These are phyloP conservation scores for Phyllosticta citriasiana DNA, from an alignment of 2,329 filamentous ascomycete genomes.

Conservation along the genomic window DNA sequence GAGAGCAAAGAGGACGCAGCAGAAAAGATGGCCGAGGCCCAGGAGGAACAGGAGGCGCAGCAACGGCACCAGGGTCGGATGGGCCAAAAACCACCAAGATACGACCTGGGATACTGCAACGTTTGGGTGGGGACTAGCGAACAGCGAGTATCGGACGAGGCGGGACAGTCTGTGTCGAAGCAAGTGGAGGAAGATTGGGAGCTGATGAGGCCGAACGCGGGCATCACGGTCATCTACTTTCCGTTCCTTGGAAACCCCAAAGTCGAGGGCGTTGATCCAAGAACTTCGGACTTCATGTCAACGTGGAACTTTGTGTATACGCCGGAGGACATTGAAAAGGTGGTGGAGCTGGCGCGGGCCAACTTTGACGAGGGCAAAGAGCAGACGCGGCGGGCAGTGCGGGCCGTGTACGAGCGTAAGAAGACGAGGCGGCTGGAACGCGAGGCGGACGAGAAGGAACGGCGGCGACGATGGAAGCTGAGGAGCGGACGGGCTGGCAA, in stretches of 20 bases:
- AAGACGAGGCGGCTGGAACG: slow-evolving; percentile 53
- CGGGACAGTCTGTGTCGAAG: slow-evolving; percentile 45
- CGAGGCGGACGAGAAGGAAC: slow-evolving; percentile 33
- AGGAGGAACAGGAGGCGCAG: slow-evolving; percentile 24
- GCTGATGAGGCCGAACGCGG: slow-evolving; percentile 66
- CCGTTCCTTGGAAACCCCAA: slow-evolving; percentile 77
- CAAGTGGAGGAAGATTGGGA: slow-evolving; percentile 52
- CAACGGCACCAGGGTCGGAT: not conserved
- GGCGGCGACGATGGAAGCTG: slow-evolving; percentile 27
- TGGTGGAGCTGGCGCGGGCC: slow-evolving; percentile 69
- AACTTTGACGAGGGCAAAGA: slow-evolving; percentile 80
- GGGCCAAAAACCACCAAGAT: not conserved
- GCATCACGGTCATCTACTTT: slow-evolving; percentile 82
- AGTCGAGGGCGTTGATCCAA: slow-evolving; percentile 73
- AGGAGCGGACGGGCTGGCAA: slow-evolving; percentile 43
- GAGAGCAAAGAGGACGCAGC: slow-evolving; percentile 51
- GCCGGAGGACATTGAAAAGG: slow-evolving; percentile 76
- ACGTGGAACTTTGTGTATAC: slow-evolving; percentile 99
- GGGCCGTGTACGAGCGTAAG: slow-evolving; percentile 89
- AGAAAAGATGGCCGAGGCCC: slow-evolving; percentile 52
- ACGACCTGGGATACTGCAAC: slow-evolving; percentile 77
- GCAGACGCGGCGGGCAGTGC: slow-evolving; percentile 65
- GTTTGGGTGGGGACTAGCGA: slow-evolving; percentile 85
- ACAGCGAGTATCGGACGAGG: slow-evolving; percentile 51
- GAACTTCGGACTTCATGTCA: slow-evolving; percentile 72